Percentiles rank a stretch among this genome's conserved stretches.
Conservation (phyloP, 805 yeast genomes). For the Wickerhamomyces rabaulensis region DNA sequence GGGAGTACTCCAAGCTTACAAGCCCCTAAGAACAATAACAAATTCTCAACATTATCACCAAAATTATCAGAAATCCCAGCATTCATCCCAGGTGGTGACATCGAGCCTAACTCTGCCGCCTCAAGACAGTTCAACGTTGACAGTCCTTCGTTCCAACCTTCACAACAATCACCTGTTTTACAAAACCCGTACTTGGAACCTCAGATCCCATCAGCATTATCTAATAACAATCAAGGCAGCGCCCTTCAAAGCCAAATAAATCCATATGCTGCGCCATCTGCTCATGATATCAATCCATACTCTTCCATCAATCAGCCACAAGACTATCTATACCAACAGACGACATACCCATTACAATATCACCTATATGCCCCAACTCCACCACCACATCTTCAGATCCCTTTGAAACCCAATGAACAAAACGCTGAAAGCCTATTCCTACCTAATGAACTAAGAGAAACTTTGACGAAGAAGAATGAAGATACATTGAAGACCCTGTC, state of each 20-base stretch:
- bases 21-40: slow-evolving; percentile 10
- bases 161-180: slow-evolving; percentile 5
- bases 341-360: slow-evolving; percentile 59
- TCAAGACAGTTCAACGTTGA: slow-evolving; percentile 23
- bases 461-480: slow-evolving; percentile 67
- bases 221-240: background rate
- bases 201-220: slow-evolving; percentile 4
- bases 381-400: slow-evolving; percentile 60
- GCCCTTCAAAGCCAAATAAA: slow-evolving; percentile 6
- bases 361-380: slow-evolving; percentile 90
- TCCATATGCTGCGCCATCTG: slow-evolving; percentile 15
- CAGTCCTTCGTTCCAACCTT: slow-evolving; percentile 30
- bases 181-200: slow-evolving; percentile 11
- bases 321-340: slow-evolving; percentile 13
- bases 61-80: slow-evolving; percentile 30
- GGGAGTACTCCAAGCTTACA: slow-evolving; percentile 5
- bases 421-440: slow-evolving; percentile 67
- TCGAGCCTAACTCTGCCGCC: slow-evolving; percentile 11
- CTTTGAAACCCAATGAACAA: slow-evolving; percentile 66
- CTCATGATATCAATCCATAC: slow-evolving; percentile 8
- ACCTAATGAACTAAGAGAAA: slow-evolving; percentile 65
- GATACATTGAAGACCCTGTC: slow-evolving; percentile 69
- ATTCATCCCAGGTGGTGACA: slow-evolving; percentile 21
- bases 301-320: slow-evolving; percentile 7
- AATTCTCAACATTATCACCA: slow-evolving; percentile 31